Evolutionary conservation across 148 eudicot genomes (phyloP).

Genomic region (Rheum nobile): DNA sequence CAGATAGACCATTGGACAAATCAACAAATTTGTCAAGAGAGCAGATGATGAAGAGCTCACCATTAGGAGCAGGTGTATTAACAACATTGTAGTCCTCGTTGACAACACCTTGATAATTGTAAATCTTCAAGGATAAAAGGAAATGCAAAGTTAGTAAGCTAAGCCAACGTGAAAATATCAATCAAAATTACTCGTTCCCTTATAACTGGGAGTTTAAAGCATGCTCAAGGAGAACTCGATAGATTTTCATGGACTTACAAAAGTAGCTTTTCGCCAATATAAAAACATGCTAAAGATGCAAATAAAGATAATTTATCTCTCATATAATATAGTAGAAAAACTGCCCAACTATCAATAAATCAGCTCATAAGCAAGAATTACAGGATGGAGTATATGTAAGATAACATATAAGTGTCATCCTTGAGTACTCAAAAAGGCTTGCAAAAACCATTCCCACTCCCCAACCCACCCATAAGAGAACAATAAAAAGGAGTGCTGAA

Average conservation of each 20-base stretch:
- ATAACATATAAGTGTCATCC: background rate
- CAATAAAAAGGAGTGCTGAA: background rate
- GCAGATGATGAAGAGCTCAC: slow-evolving; percentile 28
- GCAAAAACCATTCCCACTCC: background rate
- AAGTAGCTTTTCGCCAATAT: background rate
- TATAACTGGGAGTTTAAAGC: background rate
- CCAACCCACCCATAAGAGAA: background rate
- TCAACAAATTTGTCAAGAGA: slow-evolving; percentile 10
- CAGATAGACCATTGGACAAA: slow-evolving; percentile 3
- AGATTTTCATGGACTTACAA: background rate
- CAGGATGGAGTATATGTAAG: background rate
- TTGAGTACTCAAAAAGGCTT: background rate
- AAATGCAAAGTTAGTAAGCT: slow-evolving; percentile 9
- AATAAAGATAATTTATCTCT: background rate
- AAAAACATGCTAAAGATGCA: background rate
- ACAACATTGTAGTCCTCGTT: slow-evolving; percentile 77
- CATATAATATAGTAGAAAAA: background rate
- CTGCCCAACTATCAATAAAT: background rate
- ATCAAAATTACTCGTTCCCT: background rate
- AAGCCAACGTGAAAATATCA: background rate
- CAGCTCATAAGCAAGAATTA: background rate
- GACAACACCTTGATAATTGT: slow-evolving; percentile 83
- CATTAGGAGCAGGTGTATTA: slow-evolving; percentile 79
- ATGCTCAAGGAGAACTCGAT: background rate
- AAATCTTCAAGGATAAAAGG: slow-evolving; percentile 45